Base-by-base conservation (phyloP, 108 stramenopile species). In the Fistulifera pelliculosa region DNA sequence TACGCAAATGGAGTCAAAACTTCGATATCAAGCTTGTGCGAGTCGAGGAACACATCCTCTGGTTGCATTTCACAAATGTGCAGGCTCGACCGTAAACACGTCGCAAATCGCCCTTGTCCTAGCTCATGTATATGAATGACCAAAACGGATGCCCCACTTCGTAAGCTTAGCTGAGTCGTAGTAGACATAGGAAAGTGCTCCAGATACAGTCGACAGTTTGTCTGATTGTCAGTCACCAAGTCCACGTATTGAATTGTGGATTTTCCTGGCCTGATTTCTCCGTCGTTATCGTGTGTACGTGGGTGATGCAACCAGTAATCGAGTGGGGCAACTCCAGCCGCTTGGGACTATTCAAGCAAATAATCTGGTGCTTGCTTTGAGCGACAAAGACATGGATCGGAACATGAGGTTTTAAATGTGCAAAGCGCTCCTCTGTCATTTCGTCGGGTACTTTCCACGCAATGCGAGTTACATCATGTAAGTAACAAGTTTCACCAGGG, bases 11-110 rank as follows among this genome's bases (percentile, higher is more conserved):
- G 31, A 49, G 14, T 18, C 4, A 27, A 26, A 41, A 52, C 10
- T 50, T 19, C 26, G 40, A 22, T 16, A 8, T 7, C 19, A 56
- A 23, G 40, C 7, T 41, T 13, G 17, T 5, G 8, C 19, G 13
- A 23, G 14, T 40, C 2, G 21, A 35, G 13, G 15, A 41, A 35
- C 6, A 8, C 25, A 17, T 11, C 8, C n/a, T 19, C 60, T 39
- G 61, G 27, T 49, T 55, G 19, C 27, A 28, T 27, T 23, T 41
- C 21, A 21, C 47, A 5, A 27, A 85, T 62, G n/a, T 62, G 41
- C 21, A 90, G 44, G 12, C 79, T 85, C 10, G 88, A 84, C 45
- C 88, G 69, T 11, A 86, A 60, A 41, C 83, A 87, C 17, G 81
- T 76, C 11, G 79, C 80, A 63, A 61, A 80, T n/a, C 4, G 45